Conservation (phyloP, 768 basidiomycete species). For the Tricholoma saponaceum region DNA sequence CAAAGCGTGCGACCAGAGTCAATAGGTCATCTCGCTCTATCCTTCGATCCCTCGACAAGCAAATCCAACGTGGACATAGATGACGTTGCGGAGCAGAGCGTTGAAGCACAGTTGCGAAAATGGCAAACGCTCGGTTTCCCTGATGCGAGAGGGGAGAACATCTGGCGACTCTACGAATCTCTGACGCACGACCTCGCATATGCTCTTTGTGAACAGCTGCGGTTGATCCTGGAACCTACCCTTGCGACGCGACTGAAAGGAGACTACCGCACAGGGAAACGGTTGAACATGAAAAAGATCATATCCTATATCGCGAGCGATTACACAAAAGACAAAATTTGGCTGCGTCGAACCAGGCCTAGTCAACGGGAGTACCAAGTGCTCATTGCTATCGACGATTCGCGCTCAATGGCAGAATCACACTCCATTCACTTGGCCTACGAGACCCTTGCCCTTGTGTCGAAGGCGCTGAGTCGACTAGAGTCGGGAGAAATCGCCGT, state of each 20-base stretch:
- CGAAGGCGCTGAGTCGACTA: slow-evolving; percentile 84
- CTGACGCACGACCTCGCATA: slow-evolving; percentile 90
- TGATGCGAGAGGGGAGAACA: slow-evolving; percentile 52
- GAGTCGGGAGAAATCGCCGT: slow-evolving; percentile 95
- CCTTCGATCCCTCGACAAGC: slow-evolving; percentile 21
- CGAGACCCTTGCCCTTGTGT: slow-evolving; percentile 88
- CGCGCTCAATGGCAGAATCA: slow-evolving; percentile 92
- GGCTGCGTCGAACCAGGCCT: slow-evolving; percentile 92
- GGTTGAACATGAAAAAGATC: slow-evolving; percentile 98
- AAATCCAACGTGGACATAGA: slow-evolving; percentile 32
- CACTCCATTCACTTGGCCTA: slow-evolving; percentile 92
- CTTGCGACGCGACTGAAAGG: slow-evolving; percentile 91
- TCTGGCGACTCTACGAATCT: slow-evolving; percentile 92
- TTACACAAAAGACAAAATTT: slow-evolving; percentile 99
- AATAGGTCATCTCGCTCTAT: slow-evolving; percentile 15
- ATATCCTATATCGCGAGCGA: slow-evolving; percentile 98
- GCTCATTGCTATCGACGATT: slow-evolving; percentile 92
- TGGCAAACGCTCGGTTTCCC: slow-evolving; percentile 64
- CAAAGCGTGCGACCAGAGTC: slow-evolving; percentile 22
- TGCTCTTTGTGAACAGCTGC: slow-evolving; percentile 91
- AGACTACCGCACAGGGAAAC: slow-evolving; percentile 96
- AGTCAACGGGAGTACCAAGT: slow-evolving; percentile 96
- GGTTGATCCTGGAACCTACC: slow-evolving; percentile 94
- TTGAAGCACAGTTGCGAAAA: slow-evolving; percentile 48
- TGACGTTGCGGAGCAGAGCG: slow-evolving; percentile 24